phyloP scores from a whole-genome alignment of 2,329 filamentous ascomycete species.

The Rutstroemia sydowiana region DNA sequence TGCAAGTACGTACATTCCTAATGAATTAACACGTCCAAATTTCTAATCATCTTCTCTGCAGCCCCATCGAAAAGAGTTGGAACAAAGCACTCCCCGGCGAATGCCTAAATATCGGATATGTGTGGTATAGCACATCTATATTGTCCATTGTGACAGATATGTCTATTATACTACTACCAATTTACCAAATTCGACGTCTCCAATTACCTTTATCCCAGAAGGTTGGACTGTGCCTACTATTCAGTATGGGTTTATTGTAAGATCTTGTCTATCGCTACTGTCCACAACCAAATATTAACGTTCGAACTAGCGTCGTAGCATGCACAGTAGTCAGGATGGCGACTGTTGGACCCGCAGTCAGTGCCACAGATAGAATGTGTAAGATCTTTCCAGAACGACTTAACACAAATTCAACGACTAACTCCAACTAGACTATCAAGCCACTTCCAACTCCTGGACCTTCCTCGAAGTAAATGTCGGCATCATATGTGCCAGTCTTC shows the following conservation, averaged over 20 bases:
- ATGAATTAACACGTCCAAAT: background rate
- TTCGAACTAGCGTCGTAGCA: slow-evolving; percentile 7
- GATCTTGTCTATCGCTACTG: background rate
- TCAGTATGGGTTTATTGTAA: slow-evolving; percentile 25
- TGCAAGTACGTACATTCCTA: background rate
- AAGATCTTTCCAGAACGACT: slow-evolving; percentile 14
- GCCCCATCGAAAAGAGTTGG: background rate
- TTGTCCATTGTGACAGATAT: slow-evolving; percentile 63
- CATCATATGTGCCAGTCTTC: slow-evolving; percentile 37
- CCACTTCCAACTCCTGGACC: slow-evolving; percentile 23
- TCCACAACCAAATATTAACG: background rate
- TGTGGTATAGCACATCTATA: slow-evolving; percentile 51
- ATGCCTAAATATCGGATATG: background rate
- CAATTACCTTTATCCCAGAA: slow-evolving; percentile 58
- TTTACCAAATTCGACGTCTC: slow-evolving; percentile 45
- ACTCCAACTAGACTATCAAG: background rate
- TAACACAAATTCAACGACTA: background rate
- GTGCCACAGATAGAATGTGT: slow-evolving; percentile 12
- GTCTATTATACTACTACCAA: slow-evolving; percentile 55
- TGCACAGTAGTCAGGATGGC: slow-evolving; percentile 10
- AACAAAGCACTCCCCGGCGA: slow-evolving; percentile 11
- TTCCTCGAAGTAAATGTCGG: slow-evolving; percentile 30
- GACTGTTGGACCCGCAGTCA: slow-evolving; percentile 7
- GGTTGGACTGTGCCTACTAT: slow-evolving; percentile 27
- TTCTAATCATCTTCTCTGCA: background rate